Evolutionary conservation across 208 protist genomes (phyloP).

Genomic region (Phytomonas serpens): DNA sequence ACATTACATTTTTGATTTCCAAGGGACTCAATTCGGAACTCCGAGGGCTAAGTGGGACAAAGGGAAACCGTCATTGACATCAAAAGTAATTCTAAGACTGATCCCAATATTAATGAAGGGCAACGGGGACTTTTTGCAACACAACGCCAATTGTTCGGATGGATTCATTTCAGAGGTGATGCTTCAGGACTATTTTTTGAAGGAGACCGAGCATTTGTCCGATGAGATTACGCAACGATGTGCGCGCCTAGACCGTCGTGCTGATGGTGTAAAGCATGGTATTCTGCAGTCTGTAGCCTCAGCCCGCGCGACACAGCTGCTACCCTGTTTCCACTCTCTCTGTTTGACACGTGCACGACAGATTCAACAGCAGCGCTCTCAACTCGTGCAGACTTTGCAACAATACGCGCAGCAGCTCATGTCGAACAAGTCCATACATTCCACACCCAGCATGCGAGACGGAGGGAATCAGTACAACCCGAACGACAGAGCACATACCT

Average conservation of each 20-base stretch:
- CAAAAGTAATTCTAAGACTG: neutral
- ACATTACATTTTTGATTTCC: neutral
- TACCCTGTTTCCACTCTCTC: constrained; percentile 18
- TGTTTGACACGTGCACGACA: constrained; percentile 18
- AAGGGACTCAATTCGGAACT: neutral
- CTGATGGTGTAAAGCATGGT: constrained; percentile 18
- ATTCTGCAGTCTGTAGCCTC: constrained; percentile 17
- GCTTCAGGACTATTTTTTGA: neutral
- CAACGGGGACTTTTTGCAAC: neutral
- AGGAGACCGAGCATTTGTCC: neutral
- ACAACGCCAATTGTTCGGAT: neutral
- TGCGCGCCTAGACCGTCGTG: constrained; percentile 16
- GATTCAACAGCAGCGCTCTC: constrained; percentile 27
- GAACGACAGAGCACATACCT: neutral
- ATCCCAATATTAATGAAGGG: constrained; percentile 1
- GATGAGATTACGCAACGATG: constrained; percentile 15
- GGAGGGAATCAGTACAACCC: constrained; percentile 1
- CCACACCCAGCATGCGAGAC: neutral
- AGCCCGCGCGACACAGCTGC: constrained; percentile 15
- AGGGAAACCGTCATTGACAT: constrained; percentile 1
- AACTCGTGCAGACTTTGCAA: constrained; percentile 29
- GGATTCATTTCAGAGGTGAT: neutral
- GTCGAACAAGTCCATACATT: neutral
- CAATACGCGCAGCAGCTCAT: constrained; percentile 13
- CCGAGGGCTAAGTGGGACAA: neutral